Base-by-base conservation (phyloP, 176 grass and related monocot species). In the Oryza rufipogon region DNA sequence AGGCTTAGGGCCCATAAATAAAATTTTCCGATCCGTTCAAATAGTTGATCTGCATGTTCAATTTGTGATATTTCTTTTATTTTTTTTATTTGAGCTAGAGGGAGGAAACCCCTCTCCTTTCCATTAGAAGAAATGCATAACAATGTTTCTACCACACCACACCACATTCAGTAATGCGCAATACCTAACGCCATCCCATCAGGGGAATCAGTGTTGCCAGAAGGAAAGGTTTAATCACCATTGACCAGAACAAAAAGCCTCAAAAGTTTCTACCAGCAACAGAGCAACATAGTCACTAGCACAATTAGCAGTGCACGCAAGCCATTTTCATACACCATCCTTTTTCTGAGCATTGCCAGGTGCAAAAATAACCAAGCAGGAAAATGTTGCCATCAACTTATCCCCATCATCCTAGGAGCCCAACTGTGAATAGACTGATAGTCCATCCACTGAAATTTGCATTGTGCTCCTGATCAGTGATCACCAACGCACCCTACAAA, bases 381-480 rank as follows among this genome's bases (percentile, higher is more conserved):
- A 58, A 20, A 58, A 58, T 58, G 54, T 20, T n/a, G 17, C 54
- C 54, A 58, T 56, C 17, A 58, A 58, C 6, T 58, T 20, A 0
- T 20, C 19, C 17, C 17, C 17, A 58, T 58, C 17, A 58, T 58
- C 19, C 33, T 30, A 81, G 52, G 66, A 34, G 66, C 20, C 9
- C 51, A 56, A 25, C 28, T 3, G 48, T 58, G 32, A 25, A 74
- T 69, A 19, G 14, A 82, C 9, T 23, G 38, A 28, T 58, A 82
- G 13, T 75, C 44, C 51, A 80, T 74, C 34, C 25, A 69, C 10
- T 28, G n/a, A 60, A 79, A 66, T 74, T 68, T 79, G 36, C 69
- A 66, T 49, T 39, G 5, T 80, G 64, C 9, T 20, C 14, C 20
- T 60, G 49, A 74, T 45, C 23, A n/a, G 14, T 60, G 49, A 74